Conservation (phyloP, 768 basidiomycete genomes). For the Termitomyces sp. region DNA sequence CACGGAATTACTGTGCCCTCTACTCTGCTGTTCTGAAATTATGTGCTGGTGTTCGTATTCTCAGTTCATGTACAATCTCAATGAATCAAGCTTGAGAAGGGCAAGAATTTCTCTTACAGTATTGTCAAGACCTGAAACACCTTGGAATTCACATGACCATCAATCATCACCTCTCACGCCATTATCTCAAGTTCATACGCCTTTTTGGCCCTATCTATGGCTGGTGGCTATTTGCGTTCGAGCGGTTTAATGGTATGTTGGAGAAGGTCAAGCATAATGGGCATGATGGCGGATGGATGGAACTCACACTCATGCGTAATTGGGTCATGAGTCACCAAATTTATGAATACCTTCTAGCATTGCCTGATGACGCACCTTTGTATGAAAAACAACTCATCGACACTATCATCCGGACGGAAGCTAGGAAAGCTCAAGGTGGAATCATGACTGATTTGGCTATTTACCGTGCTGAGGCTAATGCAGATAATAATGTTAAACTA, state of each 20-base stretch:
- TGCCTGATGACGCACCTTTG: no score
- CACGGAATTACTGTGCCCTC: background rate
- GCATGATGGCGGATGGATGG: background rate
- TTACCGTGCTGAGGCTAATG: background rate
- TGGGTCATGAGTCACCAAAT: no score
- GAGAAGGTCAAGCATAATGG: no score
- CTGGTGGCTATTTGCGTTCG: no score
- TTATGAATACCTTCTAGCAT: no score
- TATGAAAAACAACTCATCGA: no score
- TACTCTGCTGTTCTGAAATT: background rate
- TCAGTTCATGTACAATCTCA: background rate
- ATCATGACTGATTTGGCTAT: no score
- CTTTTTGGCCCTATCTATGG: background rate
- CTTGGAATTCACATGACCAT: background rate
- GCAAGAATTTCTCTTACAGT: no score
- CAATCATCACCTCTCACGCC: no score
- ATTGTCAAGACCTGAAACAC: no score
- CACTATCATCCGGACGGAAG: no score
- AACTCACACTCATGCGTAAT: background rate
- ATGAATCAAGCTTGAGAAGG: background rate
- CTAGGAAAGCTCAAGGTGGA: background rate
- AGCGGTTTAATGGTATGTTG: no score
- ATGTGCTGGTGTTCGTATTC: background rate
- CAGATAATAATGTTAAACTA: background rate
- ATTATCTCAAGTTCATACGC: background rate